Evolutionary conservation across 169 alveolate species (phyloP).

Genomic region (Ichthyophthirius multifiliis): DNA sequence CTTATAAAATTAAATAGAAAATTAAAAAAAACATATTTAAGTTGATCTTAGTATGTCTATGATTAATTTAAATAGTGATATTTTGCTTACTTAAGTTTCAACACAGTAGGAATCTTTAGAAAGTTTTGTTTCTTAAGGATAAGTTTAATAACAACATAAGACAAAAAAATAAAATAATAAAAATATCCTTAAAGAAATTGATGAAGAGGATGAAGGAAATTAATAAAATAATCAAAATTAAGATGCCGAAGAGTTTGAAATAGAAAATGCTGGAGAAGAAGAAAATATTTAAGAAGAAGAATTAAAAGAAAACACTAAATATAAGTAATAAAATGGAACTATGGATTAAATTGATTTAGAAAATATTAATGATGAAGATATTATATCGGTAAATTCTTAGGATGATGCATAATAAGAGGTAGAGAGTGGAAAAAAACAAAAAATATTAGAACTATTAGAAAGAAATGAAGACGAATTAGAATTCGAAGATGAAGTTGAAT

Average conservation of each 20-base stretch:
- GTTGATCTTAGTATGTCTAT: conserved; percentile 60
- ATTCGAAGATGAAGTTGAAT: conserved; percentile 93
- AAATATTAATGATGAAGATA: conserved; percentile 2
- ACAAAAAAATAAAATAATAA: conserved; percentile 30
- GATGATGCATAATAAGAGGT: conserved; percentile 28
- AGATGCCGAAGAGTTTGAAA: conserved; percentile 24
- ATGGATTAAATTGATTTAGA: too few species aligned
- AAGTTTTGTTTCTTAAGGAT: background rate
- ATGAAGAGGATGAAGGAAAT: conserved; percentile 35
- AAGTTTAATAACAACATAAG: conserved; percentile 1
- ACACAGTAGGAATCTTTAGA: conserved; percentile 12
- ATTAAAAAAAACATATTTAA: conserved; percentile 37
- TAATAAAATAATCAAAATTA: background rate
- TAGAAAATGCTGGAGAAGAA: conserved; percentile 57
- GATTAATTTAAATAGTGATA: conserved; percentile 11
- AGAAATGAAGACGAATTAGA: conserved; percentile 82
- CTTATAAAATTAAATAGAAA: conserved; percentile 35
- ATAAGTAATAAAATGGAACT: background rate
- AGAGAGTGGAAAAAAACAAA: conserved; percentile 46
- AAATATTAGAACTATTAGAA: conserved; percentile 61
- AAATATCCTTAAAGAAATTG: conserved; percentile 36
- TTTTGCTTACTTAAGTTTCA: conserved; percentile 19
- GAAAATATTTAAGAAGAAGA: conserved; percentile 45
- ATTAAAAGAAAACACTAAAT: conserved; percentile 33
- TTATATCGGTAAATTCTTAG: background rate